Evolutionary conservation across 306 rosid species (phyloP), one percentile per base, ranked within the genome.

Genomic region (Sophora flavescens): DNA sequence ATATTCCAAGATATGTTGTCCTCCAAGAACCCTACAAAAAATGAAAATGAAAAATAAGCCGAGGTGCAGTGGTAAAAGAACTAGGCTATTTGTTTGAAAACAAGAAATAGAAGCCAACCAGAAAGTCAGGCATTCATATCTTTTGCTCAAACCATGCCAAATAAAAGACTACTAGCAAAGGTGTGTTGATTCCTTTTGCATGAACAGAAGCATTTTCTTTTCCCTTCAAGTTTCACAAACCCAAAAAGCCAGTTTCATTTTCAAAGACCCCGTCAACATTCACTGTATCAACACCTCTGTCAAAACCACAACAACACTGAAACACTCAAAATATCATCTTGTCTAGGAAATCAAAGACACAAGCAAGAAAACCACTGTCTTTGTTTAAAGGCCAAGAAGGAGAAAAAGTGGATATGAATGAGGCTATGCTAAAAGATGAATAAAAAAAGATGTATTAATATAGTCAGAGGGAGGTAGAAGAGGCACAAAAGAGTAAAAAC

Each of bases 231-330:
- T 60, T 74, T 79, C 74, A 87, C 70, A 80, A 82, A 74, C 85
- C 86, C 89, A 76, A 80, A 86, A 81, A 74, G 68, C 64, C 26
- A 75, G 79, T 61, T 45, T 80, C 63, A 72, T 70, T 63, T 79
- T 51, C 77, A 48, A 52, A 71, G 85, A 82, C 82, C 72, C 88
- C 89, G 72, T 80, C 68, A 73, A 72, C 83, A 26, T 74, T 80
- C 67, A 72, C 42, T 36, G 68, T 18, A 75, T 44, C 62, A 68
- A 50, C 70, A 71, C 78, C 47, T 51, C 52, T 52, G 61, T 45
- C 60, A 11, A 75, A 72, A 57, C 78, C 61, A 56, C 16, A 36
- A 38, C 22, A 0, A 22, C 47, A 77, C 76, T 64, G 39, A 48
- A 38, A 68, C 66, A 57, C 9, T 65, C 13, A 32, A 70, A 70